These are phyloP conservation scores for Fraxinus excelsior DNA, from an alignment of 257 asterid genomes.

Conservation along the genomic window DNA sequence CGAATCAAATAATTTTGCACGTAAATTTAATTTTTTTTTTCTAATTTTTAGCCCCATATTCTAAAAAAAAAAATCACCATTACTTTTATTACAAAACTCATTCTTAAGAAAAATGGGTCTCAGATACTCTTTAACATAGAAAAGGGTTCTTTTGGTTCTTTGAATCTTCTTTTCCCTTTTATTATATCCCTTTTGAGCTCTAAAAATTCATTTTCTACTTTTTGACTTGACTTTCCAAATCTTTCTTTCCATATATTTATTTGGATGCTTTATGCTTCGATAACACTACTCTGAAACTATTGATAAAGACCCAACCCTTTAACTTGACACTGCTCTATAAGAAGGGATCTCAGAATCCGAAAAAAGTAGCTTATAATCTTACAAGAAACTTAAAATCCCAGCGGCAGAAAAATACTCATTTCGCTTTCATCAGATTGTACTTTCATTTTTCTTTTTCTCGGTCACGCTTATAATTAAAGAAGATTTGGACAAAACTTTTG, in stretches of 20 bases:
- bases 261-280: conserved; percentile 16
- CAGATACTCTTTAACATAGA: conserved; percentile 25
- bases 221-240: conserved; percentile 28
- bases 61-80: too few relatives aligned
- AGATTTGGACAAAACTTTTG: not conserved
- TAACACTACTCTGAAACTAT: not conserved
- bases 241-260: not conserved
- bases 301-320: not conserved
- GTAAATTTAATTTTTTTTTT: too few relatives aligned
- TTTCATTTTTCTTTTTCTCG: not conserved
- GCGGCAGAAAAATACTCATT: not conserved
- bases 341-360: too few relatives aligned
- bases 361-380: conserved; percentile 3
- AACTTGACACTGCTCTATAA: too few relatives aligned
- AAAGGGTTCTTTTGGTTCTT: conserved; percentile 45
- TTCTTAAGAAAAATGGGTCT: too few relatives aligned
- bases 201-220: conserved; percentile 20
- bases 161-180: conserved; percentile 30
- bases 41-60: too few relatives aligned
- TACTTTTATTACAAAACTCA: too few relatives aligned
- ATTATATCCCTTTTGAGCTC: conserved; percentile 28
- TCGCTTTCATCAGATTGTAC: not conserved
- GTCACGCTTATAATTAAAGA: not conserved
- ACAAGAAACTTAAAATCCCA: too few relatives aligned
- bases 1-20: too few relatives aligned